Evolutionary conservation across 306 rosid genomes (phyloP), one percentile per base, ranked within the genome.

Genomic region (Cercis canadensis): DNA sequence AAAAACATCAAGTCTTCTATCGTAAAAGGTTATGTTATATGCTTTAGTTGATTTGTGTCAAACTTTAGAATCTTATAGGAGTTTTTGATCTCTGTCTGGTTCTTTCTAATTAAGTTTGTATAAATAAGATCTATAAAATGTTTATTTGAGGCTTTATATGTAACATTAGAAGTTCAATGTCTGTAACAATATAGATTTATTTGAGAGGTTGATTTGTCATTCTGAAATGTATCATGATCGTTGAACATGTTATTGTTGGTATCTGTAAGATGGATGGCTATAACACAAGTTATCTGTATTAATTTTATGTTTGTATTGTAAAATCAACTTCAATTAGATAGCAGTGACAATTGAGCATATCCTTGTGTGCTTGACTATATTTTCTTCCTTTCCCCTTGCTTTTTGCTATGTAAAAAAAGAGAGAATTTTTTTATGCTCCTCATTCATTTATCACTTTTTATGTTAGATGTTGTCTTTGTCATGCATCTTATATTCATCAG

Each of bases 21-120:
- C 14, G 52, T 46, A 7, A 67, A 84, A 84, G 98, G 96, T 92
- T 62, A 46, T 46, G 8, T 16, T 73, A 40, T 67, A 40, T 67
- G 62, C 54, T 24, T 21, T 11, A 10, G 21, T 49, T 39, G 50
- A 57, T 55, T 59, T 57, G 73, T 5, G 32, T 67, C 62, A 54
- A 39, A 40, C 56, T 36, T 46, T 53, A 69, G 55, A 18, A 47
- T 47, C 57, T 21, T 64, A 21, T 11, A 0, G 6, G 49, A 57
- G 32, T 40, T 45, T 43, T 61, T n/a, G n/a, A 19, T 60, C 62
- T 53, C 57, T 62, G 58, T 73, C 21, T 73, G 47, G 55, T 56
- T 74, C 62, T 69, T 65, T 45, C 40, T 47, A n/a, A n/a, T n/a
- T n/a, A n/a, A n/a, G n/a, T n/a, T 45, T 65, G 47, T 57, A 4